A percentile compares a stretch with the other conserved stretches of the same genome.
Conservation (phyloP, 805 yeast genomes). For the Saccharomycopsis microspora region DNA sequence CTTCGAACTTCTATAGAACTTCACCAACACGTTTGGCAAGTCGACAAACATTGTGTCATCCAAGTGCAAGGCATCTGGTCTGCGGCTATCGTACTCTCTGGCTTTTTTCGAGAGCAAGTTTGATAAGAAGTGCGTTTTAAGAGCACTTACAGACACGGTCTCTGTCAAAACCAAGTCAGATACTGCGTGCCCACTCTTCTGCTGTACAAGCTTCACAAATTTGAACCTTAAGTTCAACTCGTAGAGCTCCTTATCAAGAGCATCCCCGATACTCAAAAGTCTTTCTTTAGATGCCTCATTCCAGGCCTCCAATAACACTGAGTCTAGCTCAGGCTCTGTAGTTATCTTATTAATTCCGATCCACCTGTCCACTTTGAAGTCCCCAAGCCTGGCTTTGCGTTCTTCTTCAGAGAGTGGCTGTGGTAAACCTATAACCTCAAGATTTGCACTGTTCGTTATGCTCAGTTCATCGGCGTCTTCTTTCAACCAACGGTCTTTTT, state of each 20-base stretch:
- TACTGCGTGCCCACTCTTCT: conserved; percentile 8
- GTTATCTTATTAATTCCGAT: conserved; percentile 7
- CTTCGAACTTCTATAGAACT: conserved; percentile 3
- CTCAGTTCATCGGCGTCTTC: conserved; percentile 5
- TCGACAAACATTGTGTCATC: conserved; percentile 7
- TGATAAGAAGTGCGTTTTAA: conserved; percentile 4
- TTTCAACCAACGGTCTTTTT: background rate
- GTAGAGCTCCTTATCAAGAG: conserved; percentile 1
- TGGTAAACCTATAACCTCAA: conserved; percentile 15
- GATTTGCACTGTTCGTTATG: background rate
- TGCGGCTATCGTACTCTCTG: conserved; percentile 5
- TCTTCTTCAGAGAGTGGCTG: conserved; percentile 8
- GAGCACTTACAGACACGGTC: conserved; percentile 1
- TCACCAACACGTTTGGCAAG: conserved; percentile 15
- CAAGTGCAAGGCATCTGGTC: conserved; percentile 14
- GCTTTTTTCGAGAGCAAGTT: conserved; percentile 2
- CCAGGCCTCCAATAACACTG: conserved; percentile 10
- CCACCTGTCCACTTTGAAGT: conserved; percentile 13
- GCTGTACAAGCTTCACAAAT: conserved; percentile 12
- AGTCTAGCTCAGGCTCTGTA: conserved; percentile 4
- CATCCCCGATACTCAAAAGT: background rate
- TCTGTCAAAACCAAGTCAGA: conserved; percentile 13
- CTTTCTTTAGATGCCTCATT: conserved; percentile 2
- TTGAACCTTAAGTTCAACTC: conserved; percentile 11
- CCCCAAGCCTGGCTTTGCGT: conserved; percentile 4